phyloP scores from a whole-genome alignment of 2,329 filamentous ascomycete species.

The Fonsecaea erecta region DNA sequence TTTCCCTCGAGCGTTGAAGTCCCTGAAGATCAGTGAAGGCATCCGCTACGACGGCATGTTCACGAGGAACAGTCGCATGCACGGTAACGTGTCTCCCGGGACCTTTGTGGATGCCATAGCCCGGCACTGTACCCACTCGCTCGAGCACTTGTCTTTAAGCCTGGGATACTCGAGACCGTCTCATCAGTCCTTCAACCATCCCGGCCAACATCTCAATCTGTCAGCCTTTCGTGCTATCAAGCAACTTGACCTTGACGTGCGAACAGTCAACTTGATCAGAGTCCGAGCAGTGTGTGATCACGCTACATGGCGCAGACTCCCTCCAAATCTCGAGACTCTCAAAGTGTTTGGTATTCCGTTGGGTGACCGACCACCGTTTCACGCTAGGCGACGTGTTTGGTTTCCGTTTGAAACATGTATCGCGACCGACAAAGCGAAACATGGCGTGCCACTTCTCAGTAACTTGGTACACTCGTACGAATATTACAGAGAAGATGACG shows the following conservation, averaged over 20 bases:
- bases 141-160: slow-evolving; percentile 34
- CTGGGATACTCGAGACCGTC: slow-evolving; percentile 32
- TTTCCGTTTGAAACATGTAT: slow-evolving; percentile 35
- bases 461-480: slow-evolving; percentile 36
- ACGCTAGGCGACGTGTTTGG: slow-evolving; percentile 27
- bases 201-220: slow-evolving; percentile 33
- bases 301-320: slow-evolving; percentile 33
- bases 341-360: slow-evolving; percentile 36
- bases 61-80: slow-evolving; percentile 33
- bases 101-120: slow-evolving; percentile 33
- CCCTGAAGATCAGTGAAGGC: slow-evolving; percentile 37
- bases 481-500: slow-evolving; percentile 35
- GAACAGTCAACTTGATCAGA: slow-evolving; percentile 33
- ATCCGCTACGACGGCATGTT: slow-evolving; percentile 36
- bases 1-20: slow-evolving; percentile 35
- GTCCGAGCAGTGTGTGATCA: slow-evolving; percentile 33
- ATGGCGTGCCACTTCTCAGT: slow-evolving; percentile 34
- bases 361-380: slow-evolving; percentile 32
- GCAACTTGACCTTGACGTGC: slow-evolving; percentile 33
- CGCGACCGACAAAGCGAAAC: slow-evolving; percentile 32
- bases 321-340: slow-evolving; percentile 35
- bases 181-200: slow-evolving; percentile 28
- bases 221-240: slow-evolving; percentile 31
- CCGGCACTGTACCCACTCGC: slow-evolving; percentile 28
- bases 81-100: slow-evolving; percentile 36